Evolutionary conservation across 768 basidiomycete genomes (phyloP).

Genomic region (Agaricus subrufescens): DNA sequence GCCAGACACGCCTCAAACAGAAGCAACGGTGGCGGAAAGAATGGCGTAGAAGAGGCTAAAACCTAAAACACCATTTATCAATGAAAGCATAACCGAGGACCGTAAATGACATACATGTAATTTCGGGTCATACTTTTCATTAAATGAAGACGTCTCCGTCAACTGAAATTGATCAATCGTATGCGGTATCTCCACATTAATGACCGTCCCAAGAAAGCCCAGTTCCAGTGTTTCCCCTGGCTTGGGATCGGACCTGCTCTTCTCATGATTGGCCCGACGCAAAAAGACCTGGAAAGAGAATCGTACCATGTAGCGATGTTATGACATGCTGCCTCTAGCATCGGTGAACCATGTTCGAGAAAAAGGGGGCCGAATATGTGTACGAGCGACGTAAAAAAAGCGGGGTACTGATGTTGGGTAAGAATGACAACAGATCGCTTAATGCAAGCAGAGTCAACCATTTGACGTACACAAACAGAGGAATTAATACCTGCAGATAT

Average conservation of each 20-base stretch:
- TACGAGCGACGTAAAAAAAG: conserved; percentile 71
- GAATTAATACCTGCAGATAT: conserved; percentile 59
- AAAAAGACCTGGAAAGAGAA: not conserved
- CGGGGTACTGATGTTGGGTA: conserved; percentile 74
- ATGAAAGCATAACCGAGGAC: not conserved
- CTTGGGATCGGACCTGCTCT: conserved; percentile 75
- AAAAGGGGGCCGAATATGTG: conserved; percentile 71
- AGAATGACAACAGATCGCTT: conserved; percentile 81
- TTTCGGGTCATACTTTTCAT: conserved; percentile 41
- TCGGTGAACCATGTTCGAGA: conserved; percentile 67
- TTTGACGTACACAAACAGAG: not conserved
- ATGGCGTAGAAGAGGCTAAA: conserved; percentile 58
- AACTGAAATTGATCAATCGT: conserved; percentile 70
- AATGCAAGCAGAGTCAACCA: conserved; percentile 1
- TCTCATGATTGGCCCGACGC: conserved; percentile 20
- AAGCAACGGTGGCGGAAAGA: conserved; percentile 50
- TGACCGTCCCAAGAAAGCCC: conserved; percentile 75
- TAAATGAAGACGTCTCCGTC: conserved; percentile 45
- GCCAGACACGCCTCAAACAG: conserved; percentile 62
- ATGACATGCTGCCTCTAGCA: conserved; percentile 83
- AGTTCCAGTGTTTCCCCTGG: conserved; percentile 69
- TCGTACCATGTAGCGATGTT: conserved; percentile 82
- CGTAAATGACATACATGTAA: not conserved
- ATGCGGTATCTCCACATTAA: conserved; percentile 70
- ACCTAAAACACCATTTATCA: conserved; percentile 38